A percentile compares a stretch with the other conserved stretches of the same genome.
phyloP scores from a whole-genome alignment of 2,329 filamentous ascomycete genomes.

The Acrocalymma vagum region DNA sequence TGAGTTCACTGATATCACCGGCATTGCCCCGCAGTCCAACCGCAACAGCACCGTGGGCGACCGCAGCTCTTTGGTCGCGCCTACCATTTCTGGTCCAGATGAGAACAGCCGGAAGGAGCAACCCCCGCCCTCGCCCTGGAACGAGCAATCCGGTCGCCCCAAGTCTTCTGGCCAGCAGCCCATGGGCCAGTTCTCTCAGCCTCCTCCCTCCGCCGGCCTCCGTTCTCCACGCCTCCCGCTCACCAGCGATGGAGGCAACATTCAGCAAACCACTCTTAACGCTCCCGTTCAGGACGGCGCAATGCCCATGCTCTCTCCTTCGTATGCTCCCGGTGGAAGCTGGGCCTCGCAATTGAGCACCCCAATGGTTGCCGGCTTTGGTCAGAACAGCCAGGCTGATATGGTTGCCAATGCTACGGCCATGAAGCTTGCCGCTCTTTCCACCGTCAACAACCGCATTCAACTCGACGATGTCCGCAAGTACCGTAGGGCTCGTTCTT shows the following conservation, averaged over 20 bases:
- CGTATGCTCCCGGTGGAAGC: conserved; percentile 81
- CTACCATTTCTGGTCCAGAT: conserved; percentile 75
- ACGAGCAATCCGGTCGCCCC: conserved; percentile 66
- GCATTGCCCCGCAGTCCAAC: conserved; percentile 88
- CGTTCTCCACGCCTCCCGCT: conserved; percentile 81
- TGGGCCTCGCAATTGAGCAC: conserved; percentile 99
- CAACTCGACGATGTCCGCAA: conserved; percentile 96
- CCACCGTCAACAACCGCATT: conserved; percentile 97
- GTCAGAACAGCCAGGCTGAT: conserved; percentile 79
- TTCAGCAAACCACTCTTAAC: conserved; percentile 85
- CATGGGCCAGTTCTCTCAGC: conserved; percentile 93
- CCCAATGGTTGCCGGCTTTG: conserved; percentile 89
- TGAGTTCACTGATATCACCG: conserved; percentile 95
- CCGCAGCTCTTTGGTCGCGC: conserved; percentile 76
- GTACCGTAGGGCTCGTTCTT: conserved; percentile 89
- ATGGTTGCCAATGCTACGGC: conserved; percentile 99
- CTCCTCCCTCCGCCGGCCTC: conserved; percentile 76
- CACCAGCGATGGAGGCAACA: conserved; percentile 70
- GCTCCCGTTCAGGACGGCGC: conserved; percentile 71
- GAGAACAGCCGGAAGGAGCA: conserved; percentile 70
- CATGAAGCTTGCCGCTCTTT: conserved; percentile 97
- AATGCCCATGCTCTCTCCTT: conserved; percentile 85
- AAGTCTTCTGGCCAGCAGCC: conserved; percentile 81
- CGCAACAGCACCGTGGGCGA: conserved; percentile 87
- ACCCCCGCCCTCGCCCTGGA: conserved; percentile 84